Evolutionary conservation across 305 asterid genomes (phyloP).

Genomic region (Petunia hybrid): DNA sequence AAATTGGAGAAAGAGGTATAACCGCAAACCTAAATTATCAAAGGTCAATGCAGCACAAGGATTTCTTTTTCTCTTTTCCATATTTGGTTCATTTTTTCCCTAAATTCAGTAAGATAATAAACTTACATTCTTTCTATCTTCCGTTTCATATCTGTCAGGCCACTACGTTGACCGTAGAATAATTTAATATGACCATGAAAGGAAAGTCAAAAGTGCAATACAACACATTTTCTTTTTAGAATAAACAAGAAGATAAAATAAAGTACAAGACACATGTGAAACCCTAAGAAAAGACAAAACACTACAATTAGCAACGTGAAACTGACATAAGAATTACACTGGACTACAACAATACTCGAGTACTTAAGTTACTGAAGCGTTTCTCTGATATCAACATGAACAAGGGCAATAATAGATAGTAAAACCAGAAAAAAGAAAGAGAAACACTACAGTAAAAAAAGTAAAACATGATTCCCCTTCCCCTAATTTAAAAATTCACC

Average conservation of each 20-base stretch:
- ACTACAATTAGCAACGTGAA: not conserved
- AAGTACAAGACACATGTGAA: not conserved
- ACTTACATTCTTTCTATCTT: not conserved
- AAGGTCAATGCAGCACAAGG: too few relatives aligned
- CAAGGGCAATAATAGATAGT: not conserved
- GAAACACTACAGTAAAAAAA: slow-evolving; percentile 17
- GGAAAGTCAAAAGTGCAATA: not conserved
- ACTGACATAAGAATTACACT: not conserved
- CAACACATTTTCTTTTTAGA: not conserved
- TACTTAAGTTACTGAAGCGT: not conserved
- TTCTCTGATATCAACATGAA: slow-evolving; percentile 1
- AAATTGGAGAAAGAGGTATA: too few relatives aligned
- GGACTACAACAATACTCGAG: not conserved
- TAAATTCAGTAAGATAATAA: not conserved
- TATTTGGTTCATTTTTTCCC: too few relatives aligned
- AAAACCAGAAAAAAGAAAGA: not conserved
- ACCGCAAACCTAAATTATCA: too few relatives aligned
- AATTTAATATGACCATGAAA: not conserved
- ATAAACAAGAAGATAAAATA: not conserved
- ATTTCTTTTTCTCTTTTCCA: not conserved
- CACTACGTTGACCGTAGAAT: not conserved
- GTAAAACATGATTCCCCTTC: not conserved
- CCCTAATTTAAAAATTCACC: not conserved
- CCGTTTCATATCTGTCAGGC: not conserved
- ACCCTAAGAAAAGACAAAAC: not conserved